Conservation (phyloP, 306 rosid genomes). For the Trichosanthes truncata region DNA sequence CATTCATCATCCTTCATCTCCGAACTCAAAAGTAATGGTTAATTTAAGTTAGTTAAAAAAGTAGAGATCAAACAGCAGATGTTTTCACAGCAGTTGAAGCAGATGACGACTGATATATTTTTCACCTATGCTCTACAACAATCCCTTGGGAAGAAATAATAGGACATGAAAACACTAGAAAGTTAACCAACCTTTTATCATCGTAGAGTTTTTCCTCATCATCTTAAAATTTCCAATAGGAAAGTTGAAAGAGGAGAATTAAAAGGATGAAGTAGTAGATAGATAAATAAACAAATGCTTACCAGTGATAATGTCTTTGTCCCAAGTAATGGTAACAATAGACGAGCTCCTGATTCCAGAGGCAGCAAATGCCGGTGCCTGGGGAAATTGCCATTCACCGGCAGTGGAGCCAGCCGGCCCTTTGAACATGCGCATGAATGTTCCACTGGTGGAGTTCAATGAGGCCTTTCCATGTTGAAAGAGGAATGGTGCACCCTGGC, state of each 20-base stretch:
- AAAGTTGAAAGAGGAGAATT: neutral
- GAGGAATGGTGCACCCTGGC: constrained; percentile 93
- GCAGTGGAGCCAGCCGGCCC: constrained; percentile 56
- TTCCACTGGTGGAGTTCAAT: constrained; percentile 56
- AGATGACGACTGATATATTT: neutral
- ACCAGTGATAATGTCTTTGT: constrained; percentile 88
- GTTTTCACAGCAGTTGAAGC: neutral
- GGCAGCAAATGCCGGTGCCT: constrained; percentile 70
- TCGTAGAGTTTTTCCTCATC: neutral
- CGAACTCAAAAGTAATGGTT: neutral
- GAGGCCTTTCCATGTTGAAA: constrained; percentile 74
- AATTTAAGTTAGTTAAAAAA: neutral
- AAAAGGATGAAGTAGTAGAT: neutral
- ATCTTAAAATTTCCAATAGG: neutral
- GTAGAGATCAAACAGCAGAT: neutral
- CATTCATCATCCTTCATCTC: neutral
- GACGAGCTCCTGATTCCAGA: constrained; percentile 89
- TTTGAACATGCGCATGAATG: constrained; percentile 77
- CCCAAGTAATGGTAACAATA: constrained; percentile 67
- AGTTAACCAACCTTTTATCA: neutral
- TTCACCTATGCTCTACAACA: neutral
- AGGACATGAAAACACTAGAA: neutral
- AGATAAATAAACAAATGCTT: constrained; percentile 10
- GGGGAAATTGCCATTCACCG: constrained; percentile 79
- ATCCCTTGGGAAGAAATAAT: neutral